Base-by-base conservation (phyloP, 768 basidiomycete genomes). In the Boletus tylopilopsis region DNA sequence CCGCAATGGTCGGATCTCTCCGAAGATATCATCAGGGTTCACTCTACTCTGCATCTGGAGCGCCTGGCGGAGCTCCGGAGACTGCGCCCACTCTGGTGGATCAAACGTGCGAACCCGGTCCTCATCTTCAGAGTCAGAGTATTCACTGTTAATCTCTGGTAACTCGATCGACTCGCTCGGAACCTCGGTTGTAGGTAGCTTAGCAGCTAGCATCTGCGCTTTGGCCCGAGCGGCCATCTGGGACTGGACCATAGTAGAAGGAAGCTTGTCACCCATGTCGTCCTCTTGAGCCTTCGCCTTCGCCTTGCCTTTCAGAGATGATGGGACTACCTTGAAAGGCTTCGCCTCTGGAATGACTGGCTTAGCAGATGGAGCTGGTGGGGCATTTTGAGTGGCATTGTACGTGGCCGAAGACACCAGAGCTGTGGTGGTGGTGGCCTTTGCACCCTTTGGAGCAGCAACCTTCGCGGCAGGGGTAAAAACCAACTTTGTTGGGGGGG, bases 81-180 rank as follows among this genome's bases (percentile, higher is more conserved):
- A 92, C 64, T 94, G 90, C 1, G 94, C 91, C 95, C 95, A 97
- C 21, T 80, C 75, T 2, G 91, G 90, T 51, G 85, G 80, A 58
- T 85, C 78, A 56, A 82, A 85, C n/a, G 81, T 82, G 55, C 80
- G 75, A 35, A 78, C 76, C 18, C 86, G 81, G 56, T 85, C 83
- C 64, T 94, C 93, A 57, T 94, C 92, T 38, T 93, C 95, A 5
- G 94, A 96, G 68, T 94, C 90, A 6, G 94, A 96, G 68, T 97
- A 98, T 61, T 97, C 95, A 70, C 90, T 93, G 60, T 93, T 87
- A 62, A 96, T 93, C 39, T 98, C 95, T 0, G 95, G 94, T 16
- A 99, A 75, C 60, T 94, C 93, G 58, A 94, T 90, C 63, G 77
- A 83, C 73, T 93, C 88, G 63, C 84, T 88, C 16, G 83, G 69